Evolutionary conservation across 129 eudicot genomes (phyloP).

Genomic region (Sambucus nigra): DNA sequence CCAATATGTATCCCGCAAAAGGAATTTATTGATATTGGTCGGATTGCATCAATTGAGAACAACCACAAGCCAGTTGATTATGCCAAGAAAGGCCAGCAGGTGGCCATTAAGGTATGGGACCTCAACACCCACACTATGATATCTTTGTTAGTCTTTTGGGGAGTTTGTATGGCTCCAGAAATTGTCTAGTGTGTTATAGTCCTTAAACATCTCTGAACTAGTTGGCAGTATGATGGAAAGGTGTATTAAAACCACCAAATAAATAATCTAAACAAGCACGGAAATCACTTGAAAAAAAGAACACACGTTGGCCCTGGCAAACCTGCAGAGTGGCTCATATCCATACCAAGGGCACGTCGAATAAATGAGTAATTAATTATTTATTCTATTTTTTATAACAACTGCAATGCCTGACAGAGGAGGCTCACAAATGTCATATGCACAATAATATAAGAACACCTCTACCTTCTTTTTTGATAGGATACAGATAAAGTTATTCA

Average conservation of each 20-base stretch:
- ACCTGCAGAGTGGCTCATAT: no score
- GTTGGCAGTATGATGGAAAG: not conserved
- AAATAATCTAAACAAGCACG: no score
- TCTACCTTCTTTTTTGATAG: no score
- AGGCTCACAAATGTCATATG: no score
- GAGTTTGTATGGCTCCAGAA: not conserved
- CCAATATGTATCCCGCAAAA: constrained; percentile 79
- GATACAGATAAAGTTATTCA: no score
- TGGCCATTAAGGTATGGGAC: constrained; percentile 82
- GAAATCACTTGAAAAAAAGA: no score
- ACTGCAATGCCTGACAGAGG: no score
- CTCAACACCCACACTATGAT: not conserved
- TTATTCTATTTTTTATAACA: no score
- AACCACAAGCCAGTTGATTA: constrained; percentile 82
- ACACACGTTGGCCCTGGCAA: no score
- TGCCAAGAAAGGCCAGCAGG: constrained; percentile 90
- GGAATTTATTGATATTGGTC: constrained; percentile 81
- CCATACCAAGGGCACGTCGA: no score
- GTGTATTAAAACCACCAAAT: not conserved
- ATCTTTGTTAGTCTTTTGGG: not conserved
- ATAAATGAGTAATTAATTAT: no score
- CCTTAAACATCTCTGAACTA: not conserved
- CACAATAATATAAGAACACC: no score
- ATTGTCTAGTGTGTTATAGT: not conserved
- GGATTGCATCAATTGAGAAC: constrained; percentile 86